Base-by-base conservation (phyloP, 192 early-diverging fungal genomes). In the Linnemannia schmuckeri region DNA sequence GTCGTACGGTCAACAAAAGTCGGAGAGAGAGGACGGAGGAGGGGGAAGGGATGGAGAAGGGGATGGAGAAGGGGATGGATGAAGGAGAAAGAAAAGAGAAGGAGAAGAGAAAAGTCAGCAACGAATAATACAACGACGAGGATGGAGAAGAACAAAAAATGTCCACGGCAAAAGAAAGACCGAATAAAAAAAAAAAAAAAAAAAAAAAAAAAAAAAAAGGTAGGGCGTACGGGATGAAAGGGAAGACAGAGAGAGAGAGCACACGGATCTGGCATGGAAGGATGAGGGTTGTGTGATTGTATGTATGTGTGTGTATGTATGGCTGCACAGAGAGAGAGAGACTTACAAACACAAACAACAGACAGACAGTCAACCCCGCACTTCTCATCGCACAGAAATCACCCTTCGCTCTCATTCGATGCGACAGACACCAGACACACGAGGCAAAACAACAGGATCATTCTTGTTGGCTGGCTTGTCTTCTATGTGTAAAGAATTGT, bases 41-140 rank as follows among this genome's bases (percentile, higher is more conserved):
- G 5, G 42, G 73, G 37, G 52, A 30, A 74, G 40, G 61, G 76
- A 41, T 46, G 76, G 0, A 18, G 66, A 66, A 37, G 37, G 37
- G 47, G 52, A 52, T 24, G 54, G 73, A 37, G 52, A 30, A 74
- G 38, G 57, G 49, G 76, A 69, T 42, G 30, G 69, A 55, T 52
- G 76, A 41, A 41, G 52, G 27, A 49, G 33, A 52, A 57, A 35
- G 27, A 70, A 49, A 55, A 70, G 54, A 70, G 49, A 54, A 13
- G 35, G 52, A 70, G 37, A 54, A 44, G n/a, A 44, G 35, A 52
- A 82, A 27, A 33, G 61, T n/a, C 35, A 74, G 63, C 66, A 63
- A 73, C 24, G 37, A 27, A 40, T 6, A 22, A 42, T 44, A 22
- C 30, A n/a, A 55, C 0, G 15, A 27, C 17, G 24, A 40, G 20